These are phyloP conservation scores for Pilobolus umbonatus DNA, from an alignment of 192 early-diverging fungal species.

Conservation along the genomic window DNA sequence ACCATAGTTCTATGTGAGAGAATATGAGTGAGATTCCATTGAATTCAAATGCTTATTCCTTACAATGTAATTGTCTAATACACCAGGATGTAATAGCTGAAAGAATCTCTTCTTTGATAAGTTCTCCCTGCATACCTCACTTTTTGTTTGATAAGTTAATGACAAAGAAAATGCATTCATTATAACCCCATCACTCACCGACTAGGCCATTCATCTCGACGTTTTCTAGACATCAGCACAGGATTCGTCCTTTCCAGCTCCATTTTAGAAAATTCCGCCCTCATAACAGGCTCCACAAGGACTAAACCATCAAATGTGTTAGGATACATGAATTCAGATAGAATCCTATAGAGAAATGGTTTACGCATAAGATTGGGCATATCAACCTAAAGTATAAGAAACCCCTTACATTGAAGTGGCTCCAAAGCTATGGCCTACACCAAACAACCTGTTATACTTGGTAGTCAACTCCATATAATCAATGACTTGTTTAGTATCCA, in stretches of 20 bases:
- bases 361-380: neutral
- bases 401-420: slow-evolving; percentile 24
- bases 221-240: slow-evolving; percentile 34
- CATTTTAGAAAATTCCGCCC: slow-evolving; percentile 15
- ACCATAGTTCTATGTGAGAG: slow-evolving; percentile 36
- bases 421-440: slow-evolving; percentile 57
- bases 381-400: neutral
- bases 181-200: slow-evolving; percentile 22
- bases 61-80: slow-evolving; percentile 51
- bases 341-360: slow-evolving; percentile 9
- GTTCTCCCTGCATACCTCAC: slow-evolving; percentile 19
- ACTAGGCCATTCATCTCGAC: slow-evolving; percentile 44
- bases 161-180: neutral
- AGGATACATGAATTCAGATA: slow-evolving; percentile 17
- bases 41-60: neutral
- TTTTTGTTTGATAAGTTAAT: neutral
- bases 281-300: slow-evolving; percentile 13
- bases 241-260: slow-evolving; percentile 32
- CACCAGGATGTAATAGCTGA: slow-evolving; percentile 42
- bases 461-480: slow-evolving; percentile 34
- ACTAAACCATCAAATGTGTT: slow-evolving; percentile 6
- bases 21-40: neutral
- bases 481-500: slow-evolving; percentile 44
- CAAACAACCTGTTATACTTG: slow-evolving; percentile 32
- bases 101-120: slow-evolving; percentile 35